Conservation (phyloP, 2,329 filamentous ascomycete species). For the Chaetomium strumarium region DNA sequence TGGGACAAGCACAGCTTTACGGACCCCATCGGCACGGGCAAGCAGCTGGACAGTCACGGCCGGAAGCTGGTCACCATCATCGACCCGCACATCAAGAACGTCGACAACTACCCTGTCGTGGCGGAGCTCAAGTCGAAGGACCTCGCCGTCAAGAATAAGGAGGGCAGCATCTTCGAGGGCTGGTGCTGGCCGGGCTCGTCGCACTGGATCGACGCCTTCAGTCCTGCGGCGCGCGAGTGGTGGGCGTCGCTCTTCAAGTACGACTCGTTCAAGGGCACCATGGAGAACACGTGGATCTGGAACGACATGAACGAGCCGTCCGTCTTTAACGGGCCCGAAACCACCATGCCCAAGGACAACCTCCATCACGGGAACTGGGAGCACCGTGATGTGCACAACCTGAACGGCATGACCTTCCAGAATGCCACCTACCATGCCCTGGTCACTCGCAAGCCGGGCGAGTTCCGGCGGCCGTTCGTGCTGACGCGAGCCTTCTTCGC, state of each 20-base stretch:
- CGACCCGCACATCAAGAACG: slow-evolving; percentile 96
- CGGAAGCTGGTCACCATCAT: slow-evolving; percentile 92
- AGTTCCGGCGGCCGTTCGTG: slow-evolving; percentile 80
- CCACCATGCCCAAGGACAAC: slow-evolving; percentile 98
- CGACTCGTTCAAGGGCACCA: slow-evolving; percentile 77
- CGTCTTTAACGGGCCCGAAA: slow-evolving; percentile 96
- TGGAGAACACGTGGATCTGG: slow-evolving; percentile 89
- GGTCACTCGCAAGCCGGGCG: slow-evolving; percentile 77
- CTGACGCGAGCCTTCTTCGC: slow-evolving; percentile 90
- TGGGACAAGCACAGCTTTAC: slow-evolving; percentile 88
- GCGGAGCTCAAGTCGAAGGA: slow-evolving; percentile 79
- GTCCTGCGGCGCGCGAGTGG: slow-evolving; percentile 84
- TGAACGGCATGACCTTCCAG: slow-evolving; percentile 92
- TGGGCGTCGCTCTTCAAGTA: slow-evolving; percentile 88
- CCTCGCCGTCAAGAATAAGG: slow-evolving; percentile 83
- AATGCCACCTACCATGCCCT: slow-evolving; percentile 89
- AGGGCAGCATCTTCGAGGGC: slow-evolving; percentile 81
- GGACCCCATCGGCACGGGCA: slow-evolving; percentile 78
- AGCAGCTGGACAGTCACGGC: slow-evolving; percentile 78
- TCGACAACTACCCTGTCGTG: slow-evolving; percentile 67
- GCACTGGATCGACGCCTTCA: slow-evolving; percentile 95
- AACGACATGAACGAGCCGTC: slow-evolving; percentile 99
- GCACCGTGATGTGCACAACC: slow-evolving; percentile 91
- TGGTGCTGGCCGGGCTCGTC: slow-evolving; percentile 99
- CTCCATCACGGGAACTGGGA: slow-evolving; percentile 89